These are phyloP conservation scores for Colletotrichum sp. DNA, from an alignment of 2,329 filamentous ascomycete species.

Conservation along the genomic window DNA sequence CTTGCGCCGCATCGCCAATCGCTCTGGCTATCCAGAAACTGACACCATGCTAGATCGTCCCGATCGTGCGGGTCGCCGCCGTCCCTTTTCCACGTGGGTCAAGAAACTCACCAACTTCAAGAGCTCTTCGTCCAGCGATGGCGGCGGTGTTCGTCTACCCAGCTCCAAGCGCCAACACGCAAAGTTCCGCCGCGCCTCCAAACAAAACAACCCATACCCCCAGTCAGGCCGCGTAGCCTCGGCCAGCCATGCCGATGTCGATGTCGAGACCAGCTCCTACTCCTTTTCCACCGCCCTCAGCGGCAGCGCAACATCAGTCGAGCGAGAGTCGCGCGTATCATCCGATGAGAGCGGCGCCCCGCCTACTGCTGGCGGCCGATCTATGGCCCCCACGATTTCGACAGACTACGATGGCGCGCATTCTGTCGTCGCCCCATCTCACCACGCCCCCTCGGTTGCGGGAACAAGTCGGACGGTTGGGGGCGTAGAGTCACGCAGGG, in stretches of 20 bases:
- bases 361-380: constrained; percentile 70
- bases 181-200: constrained; percentile 51
- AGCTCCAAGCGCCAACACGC: constrained; percentile 45
- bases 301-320: constrained; percentile 58
- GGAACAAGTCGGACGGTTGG: constrained; percentile 76
- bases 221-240: constrained; percentile 69
- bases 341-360: constrained; percentile 64
- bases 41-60: constrained; percentile 65
- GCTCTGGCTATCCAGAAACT: constrained; percentile 26
- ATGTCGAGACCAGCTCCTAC: constrained; percentile 43
- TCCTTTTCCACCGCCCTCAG: constrained; percentile 63
- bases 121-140: constrained; percentile 62
- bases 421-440: constrained; percentile 79
- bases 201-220: constrained; percentile 91
- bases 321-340: constrained; percentile 62
- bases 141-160: constrained; percentile 30
- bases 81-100: constrained; percentile 92
- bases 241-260: constrained; percentile 25
- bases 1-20: constrained; percentile 17
- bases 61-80: constrained; percentile 67
- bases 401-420: constrained; percentile 79
- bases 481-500: constrained; percentile 70
- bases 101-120: constrained; percentile 93
- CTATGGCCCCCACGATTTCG: constrained; percentile 79
- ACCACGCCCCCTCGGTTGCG: constrained; percentile 67